Conservation (phyloP, 2,329 filamentous ascomycete genomes). For the Ophiostoma ips region DNA sequence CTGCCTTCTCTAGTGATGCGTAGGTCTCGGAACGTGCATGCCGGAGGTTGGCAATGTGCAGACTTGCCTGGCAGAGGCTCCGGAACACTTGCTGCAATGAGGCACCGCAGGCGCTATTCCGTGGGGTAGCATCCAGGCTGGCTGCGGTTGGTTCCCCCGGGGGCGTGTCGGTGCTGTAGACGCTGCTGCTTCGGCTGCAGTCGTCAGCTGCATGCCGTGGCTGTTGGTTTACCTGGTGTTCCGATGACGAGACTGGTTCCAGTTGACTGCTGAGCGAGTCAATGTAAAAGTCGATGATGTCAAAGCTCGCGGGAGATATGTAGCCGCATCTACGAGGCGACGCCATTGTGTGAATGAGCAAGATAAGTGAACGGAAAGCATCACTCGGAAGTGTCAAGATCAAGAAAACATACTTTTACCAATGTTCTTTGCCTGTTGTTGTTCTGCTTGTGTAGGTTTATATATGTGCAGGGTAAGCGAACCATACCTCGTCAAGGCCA, state of each 20-base stretch:
- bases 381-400: too few relatives aligned
- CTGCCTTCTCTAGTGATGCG: background rate
- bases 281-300: background rate
- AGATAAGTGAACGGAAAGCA: too few relatives aligned
- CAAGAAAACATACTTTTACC: too few relatives aligned
- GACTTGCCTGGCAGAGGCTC: constrained; percentile 3
- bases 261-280: background rate
- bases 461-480: too few relatives aligned
- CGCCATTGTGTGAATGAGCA: background rate
- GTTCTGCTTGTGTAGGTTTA: too few relatives aligned
- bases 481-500: too few relatives aligned
- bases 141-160: background rate
- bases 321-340: background rate
- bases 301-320: background rate
- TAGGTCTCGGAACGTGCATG: background rate
- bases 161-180: constrained; percentile 3
- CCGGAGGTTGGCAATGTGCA: constrained; percentile 5
- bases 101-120: background rate
- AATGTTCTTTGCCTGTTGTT: too few relatives aligned
- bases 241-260: background rate
- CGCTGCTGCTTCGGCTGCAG: background rate
- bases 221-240: background rate
- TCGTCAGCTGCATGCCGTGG: background rate
- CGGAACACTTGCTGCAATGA: background rate
- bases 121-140: too few relatives aligned